Evolutionary conservation across 106 monocot genomes (phyloP).

Genomic region (Allium cepa): DNA sequence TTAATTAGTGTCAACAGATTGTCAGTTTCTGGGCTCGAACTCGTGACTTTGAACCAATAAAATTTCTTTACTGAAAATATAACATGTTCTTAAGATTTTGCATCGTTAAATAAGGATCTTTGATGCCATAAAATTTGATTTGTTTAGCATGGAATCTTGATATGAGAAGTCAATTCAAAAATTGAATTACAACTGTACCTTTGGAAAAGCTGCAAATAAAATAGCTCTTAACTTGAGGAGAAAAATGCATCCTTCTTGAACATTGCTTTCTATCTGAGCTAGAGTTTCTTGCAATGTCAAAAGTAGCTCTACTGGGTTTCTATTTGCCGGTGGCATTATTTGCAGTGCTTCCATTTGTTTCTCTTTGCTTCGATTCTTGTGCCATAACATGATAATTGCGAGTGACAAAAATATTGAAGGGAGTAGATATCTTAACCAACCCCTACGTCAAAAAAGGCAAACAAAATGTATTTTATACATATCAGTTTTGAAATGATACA

Average conservation of each 20-base stretch:
- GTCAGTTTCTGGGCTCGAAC: too few relatives aligned
- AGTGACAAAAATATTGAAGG: conserved; percentile 35
- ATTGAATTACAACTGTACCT: conserved; percentile 32
- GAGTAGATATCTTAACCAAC: conserved; percentile 62
- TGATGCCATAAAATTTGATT: too few relatives aligned
- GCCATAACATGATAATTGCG: conserved; percentile 65
- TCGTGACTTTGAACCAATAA: too few relatives aligned
- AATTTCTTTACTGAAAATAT: too few relatives aligned
- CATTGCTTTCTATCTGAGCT: conserved; percentile 59
- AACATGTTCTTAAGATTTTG: too few relatives aligned
- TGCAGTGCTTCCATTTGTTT: conserved; percentile 52
- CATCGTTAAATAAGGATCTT: too few relatives aligned
- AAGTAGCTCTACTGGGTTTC: conserved; percentile 76
- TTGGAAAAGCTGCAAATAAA: conserved; percentile 65
- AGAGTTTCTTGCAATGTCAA: conserved; percentile 71
- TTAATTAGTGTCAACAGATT: too few relatives aligned
- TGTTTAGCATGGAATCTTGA: too few relatives aligned
- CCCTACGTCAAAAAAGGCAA: conserved; percentile 38
- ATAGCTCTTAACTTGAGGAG: conserved; percentile 91
- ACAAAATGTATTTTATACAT: too few relatives aligned
- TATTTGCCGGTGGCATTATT: conserved; percentile 47
- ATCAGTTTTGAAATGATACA: too few relatives aligned
- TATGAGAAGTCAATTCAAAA: too few relatives aligned
- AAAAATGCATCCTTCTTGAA: conserved; percentile 67
- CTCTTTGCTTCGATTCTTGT: conserved; percentile 47